These are phyloP conservation scores for Cicer arietinum DNA, from an alignment of 306 rosid genomes.

Conservation along the genomic window DNA sequence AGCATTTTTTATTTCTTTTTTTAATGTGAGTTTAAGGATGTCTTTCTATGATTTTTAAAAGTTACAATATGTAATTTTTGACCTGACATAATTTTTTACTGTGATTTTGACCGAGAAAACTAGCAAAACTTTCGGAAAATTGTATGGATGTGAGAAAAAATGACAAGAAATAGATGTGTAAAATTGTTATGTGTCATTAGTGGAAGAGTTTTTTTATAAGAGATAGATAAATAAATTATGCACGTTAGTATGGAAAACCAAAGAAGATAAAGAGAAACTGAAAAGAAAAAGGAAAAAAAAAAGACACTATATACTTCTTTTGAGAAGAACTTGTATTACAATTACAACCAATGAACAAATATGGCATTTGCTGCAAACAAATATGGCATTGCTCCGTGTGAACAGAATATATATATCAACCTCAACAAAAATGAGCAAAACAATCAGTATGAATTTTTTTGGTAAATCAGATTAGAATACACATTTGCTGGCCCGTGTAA, in stretches of 20 bases:
- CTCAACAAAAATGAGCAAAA: slow-evolving; percentile 33
- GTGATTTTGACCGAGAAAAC: background rate
- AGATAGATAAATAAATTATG: slow-evolving; percentile 7
- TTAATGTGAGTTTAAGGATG: too few species aligned
- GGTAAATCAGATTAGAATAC: slow-evolving; percentile 46
- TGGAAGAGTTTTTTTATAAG: background rate
- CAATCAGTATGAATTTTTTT: background rate
- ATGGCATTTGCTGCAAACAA: slow-evolving; percentile 38
- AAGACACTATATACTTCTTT: slow-evolving; percentile 43
- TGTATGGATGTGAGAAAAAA: background rate
- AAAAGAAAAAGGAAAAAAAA: slow-evolving; percentile 4
- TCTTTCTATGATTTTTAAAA: too few species aligned
- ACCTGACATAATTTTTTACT: too few species aligned
- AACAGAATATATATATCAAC: slow-evolving; percentile 43
- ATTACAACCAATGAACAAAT: slow-evolving; percentile 33
- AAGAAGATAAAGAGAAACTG: background rate
- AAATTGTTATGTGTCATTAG: background rate
- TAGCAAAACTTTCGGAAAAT: background rate
- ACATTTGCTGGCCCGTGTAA: slow-evolving; percentile 38
- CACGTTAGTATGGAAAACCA: background rate
- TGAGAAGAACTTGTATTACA: slow-evolving; percentile 49
- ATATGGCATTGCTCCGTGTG: slow-evolving; percentile 44
- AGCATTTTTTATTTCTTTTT: too few species aligned
- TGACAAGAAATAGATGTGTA: background rate
- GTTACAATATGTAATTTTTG: too few species aligned